phyloP scores from a whole-genome alignment of 352 stramenopile genomes.

The Phytophthora hybrid region DNA sequence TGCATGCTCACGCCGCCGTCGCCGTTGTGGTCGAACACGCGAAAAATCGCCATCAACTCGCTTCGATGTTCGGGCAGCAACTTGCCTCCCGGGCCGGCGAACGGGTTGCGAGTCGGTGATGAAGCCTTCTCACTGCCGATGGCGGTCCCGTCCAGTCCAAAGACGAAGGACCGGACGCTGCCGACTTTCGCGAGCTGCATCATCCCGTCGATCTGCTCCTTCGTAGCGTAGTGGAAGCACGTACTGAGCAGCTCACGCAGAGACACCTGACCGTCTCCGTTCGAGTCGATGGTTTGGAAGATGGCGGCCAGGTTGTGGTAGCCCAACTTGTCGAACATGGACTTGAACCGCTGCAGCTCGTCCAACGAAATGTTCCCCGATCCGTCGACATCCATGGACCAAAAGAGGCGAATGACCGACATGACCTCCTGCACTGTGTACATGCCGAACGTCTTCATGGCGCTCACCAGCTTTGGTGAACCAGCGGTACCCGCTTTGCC shows the following conservation, averaged over 20 bases:
- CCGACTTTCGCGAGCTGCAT: slow-evolving; percentile 74
- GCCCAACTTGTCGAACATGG: slow-evolving; percentile 74
- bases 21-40: slow-evolving; percentile 73
- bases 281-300: slow-evolving; percentile 78
- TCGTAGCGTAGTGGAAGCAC: slow-evolving; percentile 75
- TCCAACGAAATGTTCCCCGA: slow-evolving; percentile 64
- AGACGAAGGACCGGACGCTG: slow-evolving; percentile 58
- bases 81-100: not conserved
- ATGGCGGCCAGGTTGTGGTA: slow-evolving; percentile 68
- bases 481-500: not conserved
- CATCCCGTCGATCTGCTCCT: slow-evolving; percentile 72
- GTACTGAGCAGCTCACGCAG: slow-evolving; percentile 67
- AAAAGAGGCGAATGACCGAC: slow-evolving; percentile 79
- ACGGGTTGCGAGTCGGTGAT: not conserved
- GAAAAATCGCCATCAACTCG: slow-evolving; percentile 72
- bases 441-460: slow-evolving; percentile 63
- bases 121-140: not conserved
- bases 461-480: slow-evolving; percentile 12
- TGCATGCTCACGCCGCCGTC: slow-evolving; percentile 73
- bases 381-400: slow-evolving; percentile 72
- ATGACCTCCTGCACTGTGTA: slow-evolving; percentile 79
- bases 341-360: slow-evolving; percentile 64
- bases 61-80: slow-evolving; percentile 46
- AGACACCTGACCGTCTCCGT: slow-evolving; percentile 64
- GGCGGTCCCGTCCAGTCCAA: slow-evolving; percentile 21